Evolutionary conservation across 257 asterid species (phyloP).

Genomic region (Coffea canephora): DNA sequence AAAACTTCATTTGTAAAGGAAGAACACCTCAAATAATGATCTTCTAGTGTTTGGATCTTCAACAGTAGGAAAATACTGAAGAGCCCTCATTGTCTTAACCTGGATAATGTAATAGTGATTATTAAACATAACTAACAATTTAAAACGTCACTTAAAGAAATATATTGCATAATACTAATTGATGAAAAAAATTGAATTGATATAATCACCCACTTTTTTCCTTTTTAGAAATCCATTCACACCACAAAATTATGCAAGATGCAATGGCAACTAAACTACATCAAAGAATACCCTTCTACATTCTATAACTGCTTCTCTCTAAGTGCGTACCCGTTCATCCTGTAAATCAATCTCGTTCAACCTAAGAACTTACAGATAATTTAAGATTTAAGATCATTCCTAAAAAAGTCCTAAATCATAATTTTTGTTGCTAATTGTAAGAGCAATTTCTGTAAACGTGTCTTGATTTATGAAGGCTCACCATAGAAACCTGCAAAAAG

Average conservation of each 20-base stretch:
- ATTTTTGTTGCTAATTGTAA: not conserved
- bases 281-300: not conserved
- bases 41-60: constrained; percentile 97
- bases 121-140: constrained; percentile 6
- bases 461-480: not conserved
- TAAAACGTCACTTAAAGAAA: not conserved
- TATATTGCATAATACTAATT: not conserved
- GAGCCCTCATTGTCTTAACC: constrained; percentile 99
- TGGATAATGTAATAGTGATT: constrained; percentile 20
- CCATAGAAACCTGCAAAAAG: not conserved
- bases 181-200: not conserved
- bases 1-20: not conserved
- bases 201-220: not conserved
- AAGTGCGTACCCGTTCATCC: not conserved
- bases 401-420: not conserved
- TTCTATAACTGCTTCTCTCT: not conserved
- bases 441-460: not conserved
- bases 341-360: not conserved
- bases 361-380: not conserved
- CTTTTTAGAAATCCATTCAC: not conserved
- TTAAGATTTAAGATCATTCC: not conserved
- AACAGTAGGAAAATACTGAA: constrained; percentile 94
- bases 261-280: not conserved
- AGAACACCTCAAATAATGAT: constrained; percentile 87
- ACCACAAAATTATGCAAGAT: not conserved